phyloP scores from a whole-genome alignment of 2,329 filamentous ascomycete genomes.

The Chaetothyriales sp. region DNA sequence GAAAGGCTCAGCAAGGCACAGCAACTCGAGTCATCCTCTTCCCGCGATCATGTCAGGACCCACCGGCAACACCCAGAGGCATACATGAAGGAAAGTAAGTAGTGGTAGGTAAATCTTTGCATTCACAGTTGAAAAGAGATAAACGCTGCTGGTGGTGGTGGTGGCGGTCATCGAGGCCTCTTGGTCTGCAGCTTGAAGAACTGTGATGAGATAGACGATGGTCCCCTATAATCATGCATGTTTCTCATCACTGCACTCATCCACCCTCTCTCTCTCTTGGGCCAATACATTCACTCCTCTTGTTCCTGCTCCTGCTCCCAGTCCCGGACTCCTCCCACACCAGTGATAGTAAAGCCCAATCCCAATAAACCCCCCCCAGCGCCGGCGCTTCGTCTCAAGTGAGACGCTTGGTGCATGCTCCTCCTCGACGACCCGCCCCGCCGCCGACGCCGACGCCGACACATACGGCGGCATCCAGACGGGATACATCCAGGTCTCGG shows the following conservation, averaged over 20 bases:
- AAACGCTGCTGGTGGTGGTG: no score
- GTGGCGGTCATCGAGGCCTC: no score
- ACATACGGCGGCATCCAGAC: conserved; percentile 12
- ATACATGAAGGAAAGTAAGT: conserved; percentile 6
- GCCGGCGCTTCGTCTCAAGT: conserved; percentile 24
- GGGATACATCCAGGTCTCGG: conserved; percentile 24
- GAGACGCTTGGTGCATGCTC: conserved; percentile 12
- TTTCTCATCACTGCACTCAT: no score
- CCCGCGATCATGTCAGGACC: background rate
- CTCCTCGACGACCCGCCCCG: background rate
- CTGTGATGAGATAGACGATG: no score
- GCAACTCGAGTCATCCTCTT: background rate
- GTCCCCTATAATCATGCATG: no score
- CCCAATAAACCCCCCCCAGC: conserved; percentile 32
- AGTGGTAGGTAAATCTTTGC: background rate
- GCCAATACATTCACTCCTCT: no score
- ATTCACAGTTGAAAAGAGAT: no score
- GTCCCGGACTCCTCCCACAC: no score
- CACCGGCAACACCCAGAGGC: background rate
- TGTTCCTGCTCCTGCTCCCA: no score
- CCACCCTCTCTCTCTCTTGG: no score
- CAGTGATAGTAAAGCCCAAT: no score
- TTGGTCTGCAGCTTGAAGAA: no score
- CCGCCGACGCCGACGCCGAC: background rate
- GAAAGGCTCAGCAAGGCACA: background rate